Percentiles rank a stretch among this genome's conserved stretches.
phyloP scores from a whole-genome alignment of 805 yeast species.

The Debaryomyces castellii region DNA sequence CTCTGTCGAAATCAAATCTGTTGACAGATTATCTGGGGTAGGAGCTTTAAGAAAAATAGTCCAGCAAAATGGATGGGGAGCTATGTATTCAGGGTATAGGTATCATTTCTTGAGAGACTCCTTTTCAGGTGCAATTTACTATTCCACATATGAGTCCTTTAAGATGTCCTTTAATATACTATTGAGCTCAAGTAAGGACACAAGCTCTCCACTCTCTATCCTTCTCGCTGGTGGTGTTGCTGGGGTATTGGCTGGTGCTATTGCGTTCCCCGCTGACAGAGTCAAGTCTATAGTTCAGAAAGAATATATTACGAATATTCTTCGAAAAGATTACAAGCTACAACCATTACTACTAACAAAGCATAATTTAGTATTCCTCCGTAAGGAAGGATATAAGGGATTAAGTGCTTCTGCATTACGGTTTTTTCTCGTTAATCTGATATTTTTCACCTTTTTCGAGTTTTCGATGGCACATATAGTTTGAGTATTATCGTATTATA shows the following conservation, averaged over 20 bases:
- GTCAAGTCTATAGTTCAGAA: slow-evolving; percentile 65
- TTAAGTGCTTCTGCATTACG: slow-evolving; percentile 64
- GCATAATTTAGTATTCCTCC: slow-evolving; percentile 29
- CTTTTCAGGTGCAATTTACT: slow-evolving; percentile 64
- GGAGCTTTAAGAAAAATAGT: slow-evolving; percentile 35
- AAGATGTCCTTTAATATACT: slow-evolving; percentile 34
- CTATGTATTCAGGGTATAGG: slow-evolving; percentile 64
- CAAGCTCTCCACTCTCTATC: slow-evolving; percentile 20
- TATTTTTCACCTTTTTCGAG: slow-evolving; percentile 68
- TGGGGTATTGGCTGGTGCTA: slow-evolving; percentile 66
- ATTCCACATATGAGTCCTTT: slow-evolving; percentile 63
- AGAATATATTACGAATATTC: slow-evolving; percentile 59
- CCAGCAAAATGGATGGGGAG: slow-evolving; percentile 52
- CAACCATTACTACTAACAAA: slow-evolving; percentile 19
- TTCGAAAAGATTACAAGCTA: slow-evolving; percentile 43
- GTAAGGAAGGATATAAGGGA: slow-evolving; percentile 50
- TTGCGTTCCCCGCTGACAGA: slow-evolving; percentile 73
- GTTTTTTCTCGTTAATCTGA: slow-evolving; percentile 63
- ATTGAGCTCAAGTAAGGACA: slow-evolving; percentile 15
- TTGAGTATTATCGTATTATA: slow-evolving; percentile 30
- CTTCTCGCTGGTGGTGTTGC: slow-evolving; percentile 64
- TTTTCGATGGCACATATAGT: slow-evolving; percentile 2
- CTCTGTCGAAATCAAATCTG: not conserved
- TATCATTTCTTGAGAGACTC: slow-evolving; percentile 64
- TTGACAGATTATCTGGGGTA: not conserved